A percentile compares a stretch with the other conserved stretches of the same genome.
Evolutionary conservation across 2,329 filamentous ascomycete genomes (phyloP).

Genomic region (Teratosphaeria pseudoeucalypti): DNA sequence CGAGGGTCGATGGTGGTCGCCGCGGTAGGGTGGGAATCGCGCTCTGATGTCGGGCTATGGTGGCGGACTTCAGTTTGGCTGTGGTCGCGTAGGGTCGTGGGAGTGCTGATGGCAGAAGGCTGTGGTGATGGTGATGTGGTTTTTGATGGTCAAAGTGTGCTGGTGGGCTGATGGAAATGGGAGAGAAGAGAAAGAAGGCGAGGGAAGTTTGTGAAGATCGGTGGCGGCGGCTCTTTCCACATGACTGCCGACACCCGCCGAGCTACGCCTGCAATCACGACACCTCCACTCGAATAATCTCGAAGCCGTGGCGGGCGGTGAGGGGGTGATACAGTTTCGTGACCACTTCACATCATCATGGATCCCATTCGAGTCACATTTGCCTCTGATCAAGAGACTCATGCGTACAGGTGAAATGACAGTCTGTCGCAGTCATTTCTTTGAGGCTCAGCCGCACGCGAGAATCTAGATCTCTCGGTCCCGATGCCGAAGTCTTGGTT

Average conservation of each 20-base stretch:
- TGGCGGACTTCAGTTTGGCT: not conserved
- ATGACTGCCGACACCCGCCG: not conserved
- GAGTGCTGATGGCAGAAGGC: constrained; percentile 2
- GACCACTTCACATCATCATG: not conserved
- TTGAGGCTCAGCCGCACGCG: not conserved
- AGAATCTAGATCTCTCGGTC: not conserved
- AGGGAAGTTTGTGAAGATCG: not conserved
- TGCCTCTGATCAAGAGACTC: not conserved
- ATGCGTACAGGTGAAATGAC: not conserved
- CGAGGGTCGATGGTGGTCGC: constrained; percentile 6
- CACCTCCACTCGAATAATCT: not conserved
- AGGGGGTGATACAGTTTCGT: not conserved
- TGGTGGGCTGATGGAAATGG: not conserved
- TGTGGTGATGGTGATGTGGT: constrained; percentile 1
- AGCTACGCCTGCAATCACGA: not conserved
- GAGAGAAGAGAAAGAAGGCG: not conserved
- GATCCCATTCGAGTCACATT: not conserved
- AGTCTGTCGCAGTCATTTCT: not conserved
- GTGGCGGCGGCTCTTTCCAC: not conserved
- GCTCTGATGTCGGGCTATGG: constrained; percentile 6
- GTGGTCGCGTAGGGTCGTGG: not conserved
- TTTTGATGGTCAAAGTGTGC: not conserved
- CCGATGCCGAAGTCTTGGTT: not conserved
- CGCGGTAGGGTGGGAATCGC: constrained; percentile 6
- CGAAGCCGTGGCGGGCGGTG: not conserved